Evolutionary conservation across 2,329 filamentous ascomycete genomes (phyloP).

Genomic region (Diaporthe capsici): DNA sequence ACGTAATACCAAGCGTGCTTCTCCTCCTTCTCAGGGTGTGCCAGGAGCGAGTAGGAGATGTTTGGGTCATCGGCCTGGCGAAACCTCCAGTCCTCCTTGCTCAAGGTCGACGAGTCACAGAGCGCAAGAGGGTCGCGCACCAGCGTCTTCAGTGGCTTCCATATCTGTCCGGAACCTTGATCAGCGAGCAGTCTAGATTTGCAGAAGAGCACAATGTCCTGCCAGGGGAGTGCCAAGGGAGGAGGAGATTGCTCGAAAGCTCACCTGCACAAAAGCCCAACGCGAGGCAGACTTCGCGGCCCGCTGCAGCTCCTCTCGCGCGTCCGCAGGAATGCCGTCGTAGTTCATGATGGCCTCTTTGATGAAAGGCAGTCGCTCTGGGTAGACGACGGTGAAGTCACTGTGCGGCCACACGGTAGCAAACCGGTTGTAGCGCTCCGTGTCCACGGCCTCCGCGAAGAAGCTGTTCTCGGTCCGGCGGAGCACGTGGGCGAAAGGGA

Average conservation of each 20-base stretch:
- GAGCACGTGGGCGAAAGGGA: constrained; percentile 34
- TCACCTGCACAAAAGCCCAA: constrained; percentile 27
- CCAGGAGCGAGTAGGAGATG: not conserved
- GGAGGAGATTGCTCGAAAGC: not conserved
- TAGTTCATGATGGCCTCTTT: constrained; percentile 50
- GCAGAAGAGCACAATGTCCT: not conserved
- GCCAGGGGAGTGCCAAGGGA: not conserved
- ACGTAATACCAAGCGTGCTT: constrained; percentile 64
- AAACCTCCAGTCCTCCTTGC: constrained; percentile 55
- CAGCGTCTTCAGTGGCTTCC: constrained; percentile 65
- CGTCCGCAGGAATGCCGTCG: constrained; percentile 60
- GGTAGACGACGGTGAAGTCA: constrained; percentile 51
- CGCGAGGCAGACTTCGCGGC: constrained; percentile 50
- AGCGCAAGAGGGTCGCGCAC: constrained; percentile 58
- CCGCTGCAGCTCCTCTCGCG: constrained; percentile 53
- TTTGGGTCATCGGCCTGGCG: constrained; percentile 52
- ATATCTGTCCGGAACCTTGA: constrained; percentile 43
- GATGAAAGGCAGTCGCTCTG: not conserved
- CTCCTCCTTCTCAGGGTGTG: constrained; percentile 7
- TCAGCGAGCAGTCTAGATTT: too few species aligned
- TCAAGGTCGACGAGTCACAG: constrained; percentile 54
- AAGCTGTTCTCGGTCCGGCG: constrained; percentile 23
- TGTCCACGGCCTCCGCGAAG: constrained; percentile 51
- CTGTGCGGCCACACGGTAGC: constrained; percentile 62
- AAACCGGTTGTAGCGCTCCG: constrained; percentile 54